phyloP scores from a whole-genome alignment of 306 rosid genomes.

The Medicago lupulina region DNA sequence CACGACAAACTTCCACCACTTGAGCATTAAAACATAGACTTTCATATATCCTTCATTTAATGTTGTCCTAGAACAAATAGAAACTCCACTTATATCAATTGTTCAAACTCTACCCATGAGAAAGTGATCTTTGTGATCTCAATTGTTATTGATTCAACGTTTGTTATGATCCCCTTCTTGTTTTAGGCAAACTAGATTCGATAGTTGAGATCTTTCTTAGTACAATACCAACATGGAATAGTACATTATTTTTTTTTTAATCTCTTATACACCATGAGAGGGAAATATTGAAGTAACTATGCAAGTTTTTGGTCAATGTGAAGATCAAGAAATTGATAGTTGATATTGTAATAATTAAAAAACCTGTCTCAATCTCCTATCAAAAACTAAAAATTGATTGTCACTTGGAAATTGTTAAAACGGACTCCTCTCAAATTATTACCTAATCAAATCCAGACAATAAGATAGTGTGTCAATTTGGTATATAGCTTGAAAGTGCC shows the following conservation, averaged over 20 bases:
- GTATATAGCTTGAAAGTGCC: conserved; percentile 35
- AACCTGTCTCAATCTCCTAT: conserved; percentile 30
- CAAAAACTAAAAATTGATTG: conserved; percentile 33
- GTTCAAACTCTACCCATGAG: conserved; percentile 46
- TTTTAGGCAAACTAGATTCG: conserved; percentile 51
- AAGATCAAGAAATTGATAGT: conserved; percentile 41
- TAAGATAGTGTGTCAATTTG: conserved; percentile 13
- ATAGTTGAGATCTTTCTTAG: conserved; percentile 49
- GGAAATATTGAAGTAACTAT: conserved; percentile 20
- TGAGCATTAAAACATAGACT: conserved; percentile 43
- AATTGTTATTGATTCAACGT: conserved; percentile 48
- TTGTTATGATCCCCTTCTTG: conserved; percentile 53
- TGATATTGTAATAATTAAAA: conserved; percentile 20
- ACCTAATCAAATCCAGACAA: conserved; percentile 34
- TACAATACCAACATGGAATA: conserved; percentile 40
- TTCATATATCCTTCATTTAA: conserved; percentile 41
- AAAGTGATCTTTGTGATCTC: conserved; percentile 49
- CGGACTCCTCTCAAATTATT: conserved; percentile 30
- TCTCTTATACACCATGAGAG: background rate
- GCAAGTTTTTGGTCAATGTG: conserved; percentile 34
- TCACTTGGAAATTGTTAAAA: conserved; percentile 40
- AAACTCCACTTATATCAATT: conserved; percentile 35
- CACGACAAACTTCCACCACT: conserved; percentile 46
- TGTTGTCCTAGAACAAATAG: conserved; percentile 38
- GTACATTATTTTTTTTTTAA: background rate